phyloP scores from a whole-genome alignment of 768 basidiomycete species.

The Lentinula lateritia region DNA sequence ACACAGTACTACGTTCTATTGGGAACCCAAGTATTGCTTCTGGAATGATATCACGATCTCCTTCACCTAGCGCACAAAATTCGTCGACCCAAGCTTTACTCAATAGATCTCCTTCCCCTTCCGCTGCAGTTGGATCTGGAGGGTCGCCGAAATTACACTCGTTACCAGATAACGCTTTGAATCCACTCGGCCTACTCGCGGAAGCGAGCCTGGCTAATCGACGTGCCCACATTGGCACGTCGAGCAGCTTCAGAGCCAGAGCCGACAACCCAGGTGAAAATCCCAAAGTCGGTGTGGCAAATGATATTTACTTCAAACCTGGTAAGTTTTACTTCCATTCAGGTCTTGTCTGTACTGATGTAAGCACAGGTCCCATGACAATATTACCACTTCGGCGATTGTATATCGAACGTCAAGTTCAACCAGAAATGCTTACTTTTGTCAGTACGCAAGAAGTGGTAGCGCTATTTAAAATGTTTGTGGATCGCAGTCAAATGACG shows the following conservation, averaged over 20 bases:
- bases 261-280: constrained; percentile 29
- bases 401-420: constrained; percentile 84
- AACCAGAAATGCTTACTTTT: constrained; percentile 92
- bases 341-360: not conserved
- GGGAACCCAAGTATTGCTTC: constrained; percentile 77
- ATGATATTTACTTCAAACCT: constrained; percentile 88
- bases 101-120: constrained; percentile 44
- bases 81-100: constrained; percentile 55
- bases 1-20: constrained; percentile 85
- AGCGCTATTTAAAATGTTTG: constrained; percentile 85
- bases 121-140: constrained; percentile 26
- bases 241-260: constrained; percentile 34
- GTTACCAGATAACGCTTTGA: constrained; percentile 87
- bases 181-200: constrained; percentile 88
- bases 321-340: constrained; percentile 36
- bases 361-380: constrained; percentile 70
- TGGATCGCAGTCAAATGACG: constrained; percentile 13
- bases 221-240: constrained; percentile 44
- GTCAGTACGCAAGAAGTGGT: constrained; percentile 86
- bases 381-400: constrained; percentile 77
- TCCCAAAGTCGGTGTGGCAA: constrained; percentile 71
- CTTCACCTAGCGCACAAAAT: constrained; percentile 58
- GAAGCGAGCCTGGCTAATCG: constrained; percentile 83
- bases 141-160: constrained; percentile 85
- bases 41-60: constrained; percentile 78